Conservation (phyloP, 208 protist genomes). For the Trypanosoma cruzi region DNA sequence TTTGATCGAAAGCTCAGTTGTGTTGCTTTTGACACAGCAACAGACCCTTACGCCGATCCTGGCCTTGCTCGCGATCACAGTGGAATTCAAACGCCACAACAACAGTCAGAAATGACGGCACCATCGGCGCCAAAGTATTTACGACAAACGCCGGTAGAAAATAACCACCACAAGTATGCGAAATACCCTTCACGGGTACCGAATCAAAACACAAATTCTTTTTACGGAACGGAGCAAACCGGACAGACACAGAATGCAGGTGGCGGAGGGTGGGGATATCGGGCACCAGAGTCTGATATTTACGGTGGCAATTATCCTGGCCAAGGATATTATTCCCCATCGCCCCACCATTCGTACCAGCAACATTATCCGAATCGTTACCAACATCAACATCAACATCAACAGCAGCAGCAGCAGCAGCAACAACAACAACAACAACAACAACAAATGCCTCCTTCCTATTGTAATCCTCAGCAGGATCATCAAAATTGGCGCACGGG, state of each 20-base stretch:
- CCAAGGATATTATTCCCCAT: constrained; percentile 1
- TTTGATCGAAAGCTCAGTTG: background rate
- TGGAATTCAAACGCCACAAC: background rate
- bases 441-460: constrained; percentile 8
- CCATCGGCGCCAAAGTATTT: background rate
- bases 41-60: background rate
- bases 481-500: constrained; percentile 9
- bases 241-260: background rate
- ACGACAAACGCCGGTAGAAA: background rate
- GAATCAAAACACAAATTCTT: background rate
- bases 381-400: constrained; percentile 5
- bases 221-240: background rate
- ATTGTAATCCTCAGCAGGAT: constrained; percentile 8
- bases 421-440: background rate
- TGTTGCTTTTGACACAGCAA: background rate
- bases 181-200: background rate
- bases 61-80: background rate
- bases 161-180: background rate
- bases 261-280: background rate
- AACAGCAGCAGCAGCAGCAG: background rate
- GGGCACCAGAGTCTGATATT: background rate
- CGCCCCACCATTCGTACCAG: background rate
- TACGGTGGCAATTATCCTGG: background rate
- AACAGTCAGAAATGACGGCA: background rate
- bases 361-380: background rate